phyloP scores from a whole-genome alignment of 2,329 filamentous ascomycete species.

The Kalaharituber pfeilii region DNA sequence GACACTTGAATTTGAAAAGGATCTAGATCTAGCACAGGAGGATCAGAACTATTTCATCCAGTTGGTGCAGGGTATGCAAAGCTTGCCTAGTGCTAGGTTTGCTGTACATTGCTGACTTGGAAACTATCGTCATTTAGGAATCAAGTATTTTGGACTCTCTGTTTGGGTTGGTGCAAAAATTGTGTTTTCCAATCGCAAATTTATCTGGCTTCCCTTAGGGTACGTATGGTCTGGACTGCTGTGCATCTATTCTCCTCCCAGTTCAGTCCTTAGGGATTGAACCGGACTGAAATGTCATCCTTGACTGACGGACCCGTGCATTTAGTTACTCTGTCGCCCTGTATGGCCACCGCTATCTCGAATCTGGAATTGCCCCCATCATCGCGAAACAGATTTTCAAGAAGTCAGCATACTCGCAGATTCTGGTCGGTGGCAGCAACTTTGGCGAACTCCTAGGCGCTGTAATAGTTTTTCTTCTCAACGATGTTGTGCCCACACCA shows the following conservation, averaged over 20 bases:
- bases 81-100: too few relatives aligned
- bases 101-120: constrained; percentile 21
- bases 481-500: constrained; percentile 33
- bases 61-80: neutral
- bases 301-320: too few relatives aligned
- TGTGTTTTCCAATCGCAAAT: constrained; percentile 32
- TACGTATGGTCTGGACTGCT: neutral
- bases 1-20: constrained; percentile 26
- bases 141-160: neutral
- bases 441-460: constrained; percentile 35
- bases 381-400: constrained; percentile 34
- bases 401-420: constrained; percentile 34
- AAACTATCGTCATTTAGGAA: too few relatives aligned
- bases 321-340: neutral
- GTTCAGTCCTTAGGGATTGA: too few relatives aligned
- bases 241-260: neutral
- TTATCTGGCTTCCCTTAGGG: constrained; percentile 35
- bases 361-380: constrained; percentile 33
- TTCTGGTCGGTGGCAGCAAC: constrained; percentile 36
- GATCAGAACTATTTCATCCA: neutral
- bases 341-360: constrained; percentile 31
- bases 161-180: constrained; percentile 28
- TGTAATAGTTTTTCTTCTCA: constrained; percentile 34
- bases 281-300: too few relatives aligned
- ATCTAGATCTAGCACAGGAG: neutral